Base-by-base conservation (phyloP, 1,139 yeast species). In the Saccharomyces pastorianus region DNA sequence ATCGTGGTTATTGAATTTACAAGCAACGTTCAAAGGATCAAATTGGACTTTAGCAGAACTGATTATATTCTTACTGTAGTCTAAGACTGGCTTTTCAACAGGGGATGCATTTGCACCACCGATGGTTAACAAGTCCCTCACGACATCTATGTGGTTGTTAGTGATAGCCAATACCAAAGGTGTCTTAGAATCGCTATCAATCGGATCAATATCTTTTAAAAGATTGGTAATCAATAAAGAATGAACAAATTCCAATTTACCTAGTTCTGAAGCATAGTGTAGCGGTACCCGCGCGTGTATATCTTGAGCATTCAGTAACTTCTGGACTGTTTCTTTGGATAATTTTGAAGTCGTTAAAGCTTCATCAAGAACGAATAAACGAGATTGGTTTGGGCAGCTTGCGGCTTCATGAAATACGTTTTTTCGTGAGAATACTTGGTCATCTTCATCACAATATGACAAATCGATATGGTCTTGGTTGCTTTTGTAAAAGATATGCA, bases 1-100 rank as follows among this genome's bases (percentile, higher is more conserved):
- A 55, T 81, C 81, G 60, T 78, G 80, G 61, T 88, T 84, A 7
- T 97, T 97, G 58, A 82, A 80, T 64, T 87, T 86, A 69, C 99
- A 93, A 1, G 98, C 97, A 66, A 87, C 82, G 64, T 88, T 89
- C 47, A 93, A 76, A 0, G 99, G 98, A 48, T 89, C 78, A 65
- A 90, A 89, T 60, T 79, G 82, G 11, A 27, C 46, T 25, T 50
- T 46, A 20, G 23, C 23, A 20, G 23, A 20, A 4, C 23, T 20
- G 23, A 20, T 20, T 20, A 20, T 20, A 20, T 20, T 20, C 23
- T 4, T 20, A 20, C 23, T 20, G 23, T 20, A 20, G 23, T 20
- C 29, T 11, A 17, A 47, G 6, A 28, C 13, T 25, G 23, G 31
- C 23, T 47, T 47, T 17, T 47, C 25, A 47, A 25, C 41, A 0